Percentiles rank a stretch among this genome's conserved stretches.
Evolutionary conservation across 2,329 filamentous ascomycete species (phyloP).

Genomic region (Thyridium curvatum): DNA sequence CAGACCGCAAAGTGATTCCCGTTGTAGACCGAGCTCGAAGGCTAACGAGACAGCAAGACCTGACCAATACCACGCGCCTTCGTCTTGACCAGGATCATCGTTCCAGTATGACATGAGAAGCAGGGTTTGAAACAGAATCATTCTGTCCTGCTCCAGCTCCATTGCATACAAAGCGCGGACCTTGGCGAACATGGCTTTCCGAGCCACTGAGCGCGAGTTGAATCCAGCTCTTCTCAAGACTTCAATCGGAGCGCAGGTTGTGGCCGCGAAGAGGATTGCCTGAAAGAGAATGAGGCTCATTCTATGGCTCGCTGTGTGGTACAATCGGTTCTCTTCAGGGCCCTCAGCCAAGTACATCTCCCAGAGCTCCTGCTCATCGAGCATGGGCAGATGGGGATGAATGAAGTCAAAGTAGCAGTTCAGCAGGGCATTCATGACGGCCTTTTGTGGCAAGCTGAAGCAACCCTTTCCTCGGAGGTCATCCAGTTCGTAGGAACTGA

Average conservation of each 20-base stretch:
- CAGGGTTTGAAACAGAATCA: slow-evolving; percentile 58
- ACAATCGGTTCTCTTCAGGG: slow-evolving; percentile 28
- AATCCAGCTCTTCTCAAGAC: slow-evolving; percentile 52
- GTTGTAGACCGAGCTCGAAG: slow-evolving; percentile 63
- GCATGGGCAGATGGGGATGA: too few relatives aligned
- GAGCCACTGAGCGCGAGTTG: slow-evolving; percentile 49
- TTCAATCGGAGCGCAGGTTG: slow-evolving; percentile 26
- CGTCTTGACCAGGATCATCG: slow-evolving; percentile 63
- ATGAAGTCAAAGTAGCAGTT: too few relatives aligned
- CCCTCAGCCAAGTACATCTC: too few relatives aligned
- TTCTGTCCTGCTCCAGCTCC: slow-evolving; percentile 62
- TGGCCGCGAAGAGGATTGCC: slow-evolving; percentile 59
- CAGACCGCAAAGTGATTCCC: slow-evolving; percentile 56
- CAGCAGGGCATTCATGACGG: too few relatives aligned
- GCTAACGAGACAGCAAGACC: slow-evolving; percentile 61
- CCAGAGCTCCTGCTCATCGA: too few relatives aligned
- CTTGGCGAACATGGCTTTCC: slow-evolving; percentile 49
- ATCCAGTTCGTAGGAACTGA: too few relatives aligned
- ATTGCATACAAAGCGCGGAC: slow-evolving; percentile 58
- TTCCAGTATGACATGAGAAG: slow-evolving; percentile 66
- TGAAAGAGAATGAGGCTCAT: slow-evolving; percentile 58
- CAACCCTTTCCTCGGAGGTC: too few relatives aligned
- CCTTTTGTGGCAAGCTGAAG: too few relatives aligned
- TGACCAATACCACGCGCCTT: slow-evolving; percentile 69
- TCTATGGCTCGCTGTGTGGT: slow-evolving; percentile 45